Percentiles rank a stretch among this genome's conserved stretches.
phyloP scores from a whole-genome alignment of 208 protist genomes.

The Acanthamoeba quina region DNA sequence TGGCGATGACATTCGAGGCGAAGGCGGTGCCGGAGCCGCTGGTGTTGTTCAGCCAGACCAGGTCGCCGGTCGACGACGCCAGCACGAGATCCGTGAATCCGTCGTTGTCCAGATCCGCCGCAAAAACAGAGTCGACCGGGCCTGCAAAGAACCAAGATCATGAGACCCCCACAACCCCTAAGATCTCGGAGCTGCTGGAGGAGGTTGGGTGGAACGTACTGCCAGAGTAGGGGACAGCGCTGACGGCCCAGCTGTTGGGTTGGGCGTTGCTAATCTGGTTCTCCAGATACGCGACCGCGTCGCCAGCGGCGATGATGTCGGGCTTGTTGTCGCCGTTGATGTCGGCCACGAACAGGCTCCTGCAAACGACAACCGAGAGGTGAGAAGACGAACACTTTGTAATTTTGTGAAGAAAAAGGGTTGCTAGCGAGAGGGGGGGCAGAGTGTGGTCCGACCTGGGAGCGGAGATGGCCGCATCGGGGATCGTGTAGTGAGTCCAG shows the following conservation, averaged over 20 bases:
- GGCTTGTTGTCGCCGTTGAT: slow-evolving; percentile 5
- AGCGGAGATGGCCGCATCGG: neutral
- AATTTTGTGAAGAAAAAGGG: too few species aligned
- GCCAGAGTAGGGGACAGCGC: neutral
- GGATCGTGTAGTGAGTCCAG: neutral
- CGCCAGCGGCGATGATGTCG: neutral
- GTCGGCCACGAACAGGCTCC: slow-evolving; percentile 22
- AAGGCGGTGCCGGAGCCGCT: neutral
- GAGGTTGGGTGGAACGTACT: neutral
- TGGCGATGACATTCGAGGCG: neutral
- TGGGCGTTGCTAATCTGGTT: neutral
- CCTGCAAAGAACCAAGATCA: neutral
- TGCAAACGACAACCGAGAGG: neutral
- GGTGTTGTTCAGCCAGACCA: slow-evolving; percentile 28
- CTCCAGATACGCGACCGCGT: neutral
- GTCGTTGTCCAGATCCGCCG: slow-evolving; percentile 14
- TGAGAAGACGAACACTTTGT: too few species aligned
- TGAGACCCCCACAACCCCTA: too few species aligned
- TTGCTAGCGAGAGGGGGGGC: neutral
- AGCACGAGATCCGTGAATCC: neutral
- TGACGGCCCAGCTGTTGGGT: neutral
- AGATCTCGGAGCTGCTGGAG: too few species aligned
- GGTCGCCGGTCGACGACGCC: neutral
- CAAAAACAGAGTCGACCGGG: neutral
- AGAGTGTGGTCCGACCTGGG: neutral